Evolutionary conservation across 2,329 filamentous ascomycete genomes (phyloP), one percentile per base, ranked within the genome.

Genomic region (Colletotrichum sansevieriae): DNA sequence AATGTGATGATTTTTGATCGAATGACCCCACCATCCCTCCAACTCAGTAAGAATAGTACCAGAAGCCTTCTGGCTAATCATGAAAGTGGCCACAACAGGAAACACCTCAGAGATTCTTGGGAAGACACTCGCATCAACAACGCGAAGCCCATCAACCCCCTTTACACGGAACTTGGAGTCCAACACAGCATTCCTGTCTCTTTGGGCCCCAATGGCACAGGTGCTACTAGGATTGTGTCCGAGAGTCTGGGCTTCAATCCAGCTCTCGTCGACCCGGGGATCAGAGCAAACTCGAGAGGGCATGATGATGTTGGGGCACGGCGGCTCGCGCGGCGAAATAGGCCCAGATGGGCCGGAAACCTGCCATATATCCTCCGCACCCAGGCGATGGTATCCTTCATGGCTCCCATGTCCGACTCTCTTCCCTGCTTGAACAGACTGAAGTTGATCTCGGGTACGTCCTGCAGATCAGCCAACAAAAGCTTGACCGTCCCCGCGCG

Each of bases 401-500:
- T 73, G 10, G 71, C 74, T 63, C 78, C 76, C 65, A 75, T 79
- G 60, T 76, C 73, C 4, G 83, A 74, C 49, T 84, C 79, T 83
- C 82, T 5, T 83, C 80, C 2, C 85, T 83, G 33, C 82, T 74
- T 12, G 78, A 80, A 81, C 82, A 89, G 74, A 84, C 86, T 72
- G 79, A 90, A 89, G 75, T 85, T 83, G 74, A 91, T 90, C 22
- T 85, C 77, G 0, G 90, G 90, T 12, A 85, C 83, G 61, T 92
- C 90, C 1, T 84, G 84, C 0, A 90, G 89, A 73, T 92, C 84
- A 0, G 85, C 80, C 0, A 88, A 91, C 18, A 80, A 82, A 2
- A 93, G 82, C 2, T 80, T 85, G 13, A 93, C 89, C 0, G 83
- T 88, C n/a, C 91, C 91, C 9, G 83, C 83, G 58, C 84, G 82